phyloP scores from a whole-genome alignment of 2,329 filamentous ascomycete species.

The Orbilia quercus region DNA sequence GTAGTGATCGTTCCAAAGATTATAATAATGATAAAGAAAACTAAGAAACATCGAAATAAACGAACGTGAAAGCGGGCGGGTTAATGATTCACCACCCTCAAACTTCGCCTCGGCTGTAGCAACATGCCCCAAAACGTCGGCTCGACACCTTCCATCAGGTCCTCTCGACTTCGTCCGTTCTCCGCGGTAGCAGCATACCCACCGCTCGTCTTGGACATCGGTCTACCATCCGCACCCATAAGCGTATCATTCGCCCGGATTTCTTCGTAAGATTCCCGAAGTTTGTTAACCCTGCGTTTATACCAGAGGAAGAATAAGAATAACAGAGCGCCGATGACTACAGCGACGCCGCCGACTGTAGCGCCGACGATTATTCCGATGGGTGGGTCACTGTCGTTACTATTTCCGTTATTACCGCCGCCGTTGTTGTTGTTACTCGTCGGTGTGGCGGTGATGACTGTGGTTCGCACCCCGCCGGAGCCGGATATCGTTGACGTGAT shows the following conservation, averaged over 20 bases:
- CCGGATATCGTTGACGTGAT: slow-evolving; percentile 62
- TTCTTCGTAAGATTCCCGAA: slow-evolving; percentile 57
- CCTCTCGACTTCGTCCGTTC: slow-evolving; percentile 66
- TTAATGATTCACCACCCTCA: slow-evolving; percentile 73
- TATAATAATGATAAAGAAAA: neutral
- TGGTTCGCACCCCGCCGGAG: slow-evolving; percentile 64
- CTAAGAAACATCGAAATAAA: slow-evolving; percentile 3
- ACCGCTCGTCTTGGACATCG: slow-evolving; percentile 59
- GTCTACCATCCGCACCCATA: slow-evolving; percentile 59
- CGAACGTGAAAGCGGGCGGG: neutral
- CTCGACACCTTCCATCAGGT: slow-evolving; percentile 72
- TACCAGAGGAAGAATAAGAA: slow-evolving; percentile 74
- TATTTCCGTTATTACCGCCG: slow-evolving; percentile 53
- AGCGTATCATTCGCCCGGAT: slow-evolving; percentile 51
- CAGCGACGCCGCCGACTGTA: slow-evolving; percentile 59
- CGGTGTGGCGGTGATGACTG: slow-evolving; percentile 64
- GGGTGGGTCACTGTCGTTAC: slow-evolving; percentile 60
- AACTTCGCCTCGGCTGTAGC: slow-evolving; percentile 74
- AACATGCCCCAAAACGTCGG: slow-evolving; percentile 78
- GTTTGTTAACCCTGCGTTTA: slow-evolving; percentile 60
- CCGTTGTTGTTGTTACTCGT: slow-evolving; percentile 55
- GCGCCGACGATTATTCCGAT: slow-evolving; percentile 70
- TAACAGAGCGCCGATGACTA: slow-evolving; percentile 75
- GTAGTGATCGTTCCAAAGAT: slow-evolving; percentile 20
- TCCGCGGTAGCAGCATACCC: slow-evolving; percentile 37